Percentiles rank a stretch among this genome's conserved stretches.
phyloP scores from a whole-genome alignment of 495 filamentous ascomycete species.

The Talaromyces trachyspermus region DNA sequence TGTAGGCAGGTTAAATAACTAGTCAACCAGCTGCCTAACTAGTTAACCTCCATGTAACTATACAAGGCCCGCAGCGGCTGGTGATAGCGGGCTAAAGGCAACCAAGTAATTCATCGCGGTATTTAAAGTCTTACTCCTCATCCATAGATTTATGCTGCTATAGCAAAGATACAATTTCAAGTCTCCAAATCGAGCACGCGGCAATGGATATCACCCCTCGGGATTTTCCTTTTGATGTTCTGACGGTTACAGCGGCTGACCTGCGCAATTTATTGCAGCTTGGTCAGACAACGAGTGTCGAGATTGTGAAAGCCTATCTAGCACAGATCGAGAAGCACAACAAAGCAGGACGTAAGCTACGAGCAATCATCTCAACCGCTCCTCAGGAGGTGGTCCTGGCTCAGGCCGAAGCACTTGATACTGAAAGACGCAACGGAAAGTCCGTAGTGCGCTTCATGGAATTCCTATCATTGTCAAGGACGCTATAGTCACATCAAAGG shows the following conservation, averaged over 20 bases:
- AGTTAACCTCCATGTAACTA: no score
- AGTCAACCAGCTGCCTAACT: no score
- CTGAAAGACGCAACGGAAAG: conserved; percentile 23
- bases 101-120: no score
- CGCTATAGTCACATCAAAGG: conserved; percentile 10
- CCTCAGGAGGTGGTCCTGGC: conserved; percentile 24
- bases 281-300: conserved; percentile 31
- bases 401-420: conserved; percentile 19
- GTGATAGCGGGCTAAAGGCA: no score
- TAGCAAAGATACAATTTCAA: no score
- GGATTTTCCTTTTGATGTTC: conserved; percentile 21
- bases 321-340: conserved; percentile 40
- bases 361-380: conserved; percentile 27
- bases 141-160: no score
- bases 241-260: conserved; percentile 35
- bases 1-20: no score
- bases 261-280: conserved; percentile 31
- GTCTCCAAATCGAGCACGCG: no score
- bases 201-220: no score
- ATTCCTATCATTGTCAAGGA: conserved; percentile 35
- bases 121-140: no score
- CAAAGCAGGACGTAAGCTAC: conserved; percentile 9
- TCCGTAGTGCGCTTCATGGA: conserved; percentile 31
- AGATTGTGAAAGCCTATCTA: conserved; percentile 41
- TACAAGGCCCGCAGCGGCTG: no score